Percentiles rank a stretch among this genome's conserved stretches.
Conservation (phyloP, 768 basidiomycete species). For the Tricholoma bakamatsutake region DNA sequence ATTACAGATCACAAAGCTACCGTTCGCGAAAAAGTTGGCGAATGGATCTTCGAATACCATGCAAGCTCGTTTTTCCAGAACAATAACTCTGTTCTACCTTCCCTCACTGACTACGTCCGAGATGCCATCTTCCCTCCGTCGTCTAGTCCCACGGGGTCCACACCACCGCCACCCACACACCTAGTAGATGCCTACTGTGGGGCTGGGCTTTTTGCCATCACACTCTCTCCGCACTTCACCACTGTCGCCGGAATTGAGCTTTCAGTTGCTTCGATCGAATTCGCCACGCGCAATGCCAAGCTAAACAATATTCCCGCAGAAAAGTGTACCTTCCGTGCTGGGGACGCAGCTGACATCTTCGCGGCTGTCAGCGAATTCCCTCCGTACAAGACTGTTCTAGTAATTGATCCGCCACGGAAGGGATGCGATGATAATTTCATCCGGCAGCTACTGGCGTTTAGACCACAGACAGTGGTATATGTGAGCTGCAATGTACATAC, state of each 20-base stretch:
- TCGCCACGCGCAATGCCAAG: constrained; percentile 58
- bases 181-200: constrained; percentile 96
- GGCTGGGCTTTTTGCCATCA: constrained; percentile 81
- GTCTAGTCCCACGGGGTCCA: constrained; percentile 12
- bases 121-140: constrained; percentile 54
- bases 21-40: constrained; percentile 81
- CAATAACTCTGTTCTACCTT: constrained; percentile 87
- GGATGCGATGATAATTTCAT: constrained; percentile 84
- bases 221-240: constrained; percentile 68
- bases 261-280: constrained; percentile 61
- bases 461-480: constrained; percentile 69
- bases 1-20: constrained; percentile 76
- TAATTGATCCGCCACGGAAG: constrained; percentile 92
- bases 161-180: constrained; percentile 50
- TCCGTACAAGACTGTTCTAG: constrained; percentile 54
- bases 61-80: constrained; percentile 97
- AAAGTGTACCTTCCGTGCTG: constrained; percentile 66
- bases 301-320: constrained; percentile 53
- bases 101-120: constrained; percentile 79
- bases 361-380: constrained; percentile 60
- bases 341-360: constrained; percentile 88
- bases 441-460: constrained; percentile 67
- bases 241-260: constrained; percentile 89
- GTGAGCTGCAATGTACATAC: constrained; percentile 96
- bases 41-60: constrained; percentile 76